Evolutionary conservation across 208 protist species (phyloP), one percentile per base, ranked within the genome.

Genomic region (Leishmania amazonensis): DNA sequence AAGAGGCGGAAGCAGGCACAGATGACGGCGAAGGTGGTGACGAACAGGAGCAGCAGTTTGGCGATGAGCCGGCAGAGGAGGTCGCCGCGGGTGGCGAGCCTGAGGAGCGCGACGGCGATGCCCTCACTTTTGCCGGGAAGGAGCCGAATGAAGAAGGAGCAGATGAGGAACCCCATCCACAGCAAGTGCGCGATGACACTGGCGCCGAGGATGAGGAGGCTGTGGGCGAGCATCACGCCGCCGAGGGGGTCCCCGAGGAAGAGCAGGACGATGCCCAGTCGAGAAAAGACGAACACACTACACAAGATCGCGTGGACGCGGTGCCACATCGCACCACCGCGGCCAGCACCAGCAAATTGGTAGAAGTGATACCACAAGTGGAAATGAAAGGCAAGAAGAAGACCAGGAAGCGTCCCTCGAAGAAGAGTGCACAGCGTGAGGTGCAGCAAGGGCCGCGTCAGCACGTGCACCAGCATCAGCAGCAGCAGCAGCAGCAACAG

Each of bases 271-370:
- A 60, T 19, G 64, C 64, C 11, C 71, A 78, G 81, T 8, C 15
- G 35, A 40, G 60, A 78, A 51, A 31, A 1, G 81, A n/a, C n/a
- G 81, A 83, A 51, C 74, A 67, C 40, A 81, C 78, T 42, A 73
- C 67, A 47, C 58, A 84, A 53, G 81, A 85, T 38, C 57, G 64
- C 35, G 75, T 31, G 54, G 38, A 31, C 28, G 70, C 28, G 51
- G 75, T 3, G 40, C 31, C 35, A 7, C 45, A 21, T 35, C 15
- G n/a, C 38, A 40, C 13, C 24, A 51, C 38, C 3, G 21, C 7
- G 13, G 7, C 40, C 0, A 24, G 28, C 7, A 73, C 42, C 21
- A n/a, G 17, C 3, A 2, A 31, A 3, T 21, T 21, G 42, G 7
- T 13, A 24, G 68, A 45, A 73, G 68, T 17, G 24, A 24, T 47